Base-by-base conservation (phyloP, 768 basidiomycete genomes). In the Amanita rubescens region DNA sequence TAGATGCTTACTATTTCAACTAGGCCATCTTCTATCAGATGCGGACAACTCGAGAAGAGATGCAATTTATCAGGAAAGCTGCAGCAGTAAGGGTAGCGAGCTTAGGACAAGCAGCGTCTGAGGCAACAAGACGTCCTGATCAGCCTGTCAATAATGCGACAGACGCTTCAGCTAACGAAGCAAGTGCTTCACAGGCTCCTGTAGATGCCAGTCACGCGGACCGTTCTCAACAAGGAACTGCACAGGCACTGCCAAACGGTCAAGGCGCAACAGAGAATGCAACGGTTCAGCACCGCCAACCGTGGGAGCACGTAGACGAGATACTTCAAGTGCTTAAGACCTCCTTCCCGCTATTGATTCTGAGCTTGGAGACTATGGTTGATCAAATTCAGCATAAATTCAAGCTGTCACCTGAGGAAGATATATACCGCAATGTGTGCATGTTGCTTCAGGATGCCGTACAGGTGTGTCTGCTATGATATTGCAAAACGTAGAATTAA, bases 301-400 rank as follows among this genome's bases (percentile, higher is more conserved):
- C 90, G 24, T 90, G 83, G 79, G 95, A 98, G 51, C 79, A 88
- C 60, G 84, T 96, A 6, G 96, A 99, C 19, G 96, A 98, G 63
- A 82, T 98, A 54, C 81, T 94, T 38, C 87, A 94, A 64, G 84
- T 91, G 34, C 75, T 98, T 61, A 98, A 99, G 72, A 96, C 95
- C 0, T 86, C 91, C 0, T 96, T 94, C 76, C 96, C 96, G 0
- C 77, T 99, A 6, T 78, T 99, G 33, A 90, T 95, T 27, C 74
- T 98, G 19, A 96, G 93, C 53, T 77, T 99, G 76, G 96, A 99
- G 71, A 94, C 92, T 14, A 88, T 97, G 79, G 88, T 94, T 3
- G 96, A 99, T 59, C 94, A 97, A 68, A 88, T 99, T 58, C 77
- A 83, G 19, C 80, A 84, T 55, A 81, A 93, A 49, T 95, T 97